phyloP scores from a whole-genome alignment of 768 basidiomycete genomes.

The Lentinula detonsa region DNA sequence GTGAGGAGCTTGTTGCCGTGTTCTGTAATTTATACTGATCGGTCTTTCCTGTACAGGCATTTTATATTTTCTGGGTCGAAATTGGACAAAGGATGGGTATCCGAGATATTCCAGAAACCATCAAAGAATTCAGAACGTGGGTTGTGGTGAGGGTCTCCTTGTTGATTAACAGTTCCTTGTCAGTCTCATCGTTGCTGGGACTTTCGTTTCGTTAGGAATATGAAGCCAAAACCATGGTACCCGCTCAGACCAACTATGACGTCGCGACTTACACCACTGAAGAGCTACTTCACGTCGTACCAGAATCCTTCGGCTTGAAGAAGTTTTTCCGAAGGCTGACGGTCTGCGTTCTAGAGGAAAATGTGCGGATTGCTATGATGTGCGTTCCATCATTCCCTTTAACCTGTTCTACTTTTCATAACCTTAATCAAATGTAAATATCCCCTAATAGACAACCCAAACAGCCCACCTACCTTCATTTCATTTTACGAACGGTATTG shows the following conservation, averaged over 20 bases:
- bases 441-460: conserved; percentile 24
- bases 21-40: not conserved
- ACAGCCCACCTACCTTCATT: conserved; percentile 27
- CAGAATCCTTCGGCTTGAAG: conserved; percentile 31
- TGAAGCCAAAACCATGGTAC: conserved; percentile 35
- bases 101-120: conserved; percentile 34
- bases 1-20: conserved; percentile 12
- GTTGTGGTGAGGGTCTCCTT: conserved; percentile 21
- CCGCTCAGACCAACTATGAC: conserved; percentile 30
- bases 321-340: conserved; percentile 25
- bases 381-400: conserved; percentile 8
- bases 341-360: conserved; percentile 34
- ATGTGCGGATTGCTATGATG: conserved; percentile 44
- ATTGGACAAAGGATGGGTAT: conserved; percentile 44
- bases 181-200: not conserved
- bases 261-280: conserved; percentile 33
- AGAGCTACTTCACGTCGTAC: conserved; percentile 33
- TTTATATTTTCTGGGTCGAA: conserved; percentile 34
- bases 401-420: not conserved
- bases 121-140: conserved; percentile 33
- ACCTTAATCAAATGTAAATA: not conserved
- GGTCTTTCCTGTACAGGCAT: conserved; percentile 20
- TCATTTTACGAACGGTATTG: conserved; percentile 19
- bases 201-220: conserved; percentile 24
- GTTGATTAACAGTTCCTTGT: not conserved